Percentiles rank a stretch among this genome's conserved stretches.
These are phyloP conservation scores for Myriosclerotinia scirpicola DNA, from an alignment of 2,329 filamentous ascomycete species.

Conservation along the genomic window DNA sequence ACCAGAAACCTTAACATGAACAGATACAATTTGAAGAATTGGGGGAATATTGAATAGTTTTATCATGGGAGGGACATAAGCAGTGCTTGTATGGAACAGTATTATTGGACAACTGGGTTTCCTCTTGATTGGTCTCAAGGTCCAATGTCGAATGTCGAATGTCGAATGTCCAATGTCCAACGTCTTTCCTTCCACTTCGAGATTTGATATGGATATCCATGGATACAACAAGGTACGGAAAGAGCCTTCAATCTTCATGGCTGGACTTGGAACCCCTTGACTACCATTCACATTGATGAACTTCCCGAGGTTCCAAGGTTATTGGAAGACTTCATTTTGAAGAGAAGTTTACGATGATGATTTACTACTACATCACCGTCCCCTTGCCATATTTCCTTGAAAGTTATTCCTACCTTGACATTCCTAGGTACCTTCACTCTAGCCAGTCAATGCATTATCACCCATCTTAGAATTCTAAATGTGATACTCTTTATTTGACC, in stretches of 20 bases:
- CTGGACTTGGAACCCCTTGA: background rate
- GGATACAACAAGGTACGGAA: background rate
- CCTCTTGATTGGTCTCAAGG: background rate
- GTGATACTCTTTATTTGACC: background rate
- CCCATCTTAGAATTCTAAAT: background rate
- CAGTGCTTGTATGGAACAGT: no score
- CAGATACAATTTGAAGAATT: background rate
- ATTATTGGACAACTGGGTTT: no score
- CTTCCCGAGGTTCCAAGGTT: no score
- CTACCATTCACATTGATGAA: background rate
- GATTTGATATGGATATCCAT: background rate
- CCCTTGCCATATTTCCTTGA: no score
- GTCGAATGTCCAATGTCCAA: no score
- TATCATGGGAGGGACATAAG: background rate
- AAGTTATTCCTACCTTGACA: background rate
- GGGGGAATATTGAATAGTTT: background rate
- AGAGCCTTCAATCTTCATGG: background rate
- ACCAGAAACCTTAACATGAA: no score
- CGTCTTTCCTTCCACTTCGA: background rate
- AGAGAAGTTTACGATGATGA: background rate
- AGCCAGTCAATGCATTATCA: no score
- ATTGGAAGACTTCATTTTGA: background rate
- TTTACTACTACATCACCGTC: background rate
- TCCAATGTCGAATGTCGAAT: no score
- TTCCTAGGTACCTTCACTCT: no score